These are phyloP conservation scores for Metschnikowia kunwiensis DNA, from an alignment of 805 yeast genomes.

Conservation along the genomic window DNA sequence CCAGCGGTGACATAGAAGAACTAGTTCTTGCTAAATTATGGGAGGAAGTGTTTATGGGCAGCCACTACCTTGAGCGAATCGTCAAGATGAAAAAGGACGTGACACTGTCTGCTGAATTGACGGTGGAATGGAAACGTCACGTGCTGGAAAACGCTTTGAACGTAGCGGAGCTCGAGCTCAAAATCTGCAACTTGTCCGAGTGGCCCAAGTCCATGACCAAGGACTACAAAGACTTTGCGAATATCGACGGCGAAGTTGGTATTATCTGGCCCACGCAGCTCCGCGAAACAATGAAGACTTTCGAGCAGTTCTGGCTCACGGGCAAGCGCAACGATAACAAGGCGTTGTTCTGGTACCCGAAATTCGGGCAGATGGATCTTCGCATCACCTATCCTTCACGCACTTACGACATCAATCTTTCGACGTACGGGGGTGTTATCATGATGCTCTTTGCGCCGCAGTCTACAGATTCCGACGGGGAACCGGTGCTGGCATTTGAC, in stretches of 20 bases:
- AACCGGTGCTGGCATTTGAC: slow-evolving; percentile 40
- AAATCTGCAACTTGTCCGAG: slow-evolving; percentile 42
- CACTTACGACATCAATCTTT: slow-evolving; percentile 75
- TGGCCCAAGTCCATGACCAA: slow-evolving; percentile 48
- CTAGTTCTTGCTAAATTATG: slow-evolving; percentile 62
- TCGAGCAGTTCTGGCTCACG: slow-evolving; percentile 41
- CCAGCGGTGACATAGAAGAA: slow-evolving; percentile 57
- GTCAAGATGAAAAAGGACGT: slow-evolving; percentile 88
- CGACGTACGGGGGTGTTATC: slow-evolving; percentile 77
- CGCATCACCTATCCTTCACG: slow-evolving; percentile 64
- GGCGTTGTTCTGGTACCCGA: slow-evolving; percentile 69
- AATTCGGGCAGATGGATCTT: slow-evolving; percentile 79
- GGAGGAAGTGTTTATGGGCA: slow-evolving; percentile 63
- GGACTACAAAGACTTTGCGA: slow-evolving; percentile 34
- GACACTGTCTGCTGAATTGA: slow-evolving; percentile 41
- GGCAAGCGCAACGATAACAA: slow-evolving; percentile 41
- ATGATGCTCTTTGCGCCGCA: slow-evolving; percentile 63
- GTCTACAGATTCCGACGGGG: slow-evolving; percentile 29
- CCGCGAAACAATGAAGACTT: slow-evolving; percentile 33
- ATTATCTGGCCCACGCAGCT: slow-evolving; percentile 42
- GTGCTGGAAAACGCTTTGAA: slow-evolving; percentile 12
- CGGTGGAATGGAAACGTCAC: slow-evolving; percentile 37
- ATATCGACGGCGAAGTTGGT: slow-evolving; percentile 18
- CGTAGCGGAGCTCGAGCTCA: slow-evolving; percentile 36
- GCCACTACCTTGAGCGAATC: slow-evolving; percentile 71